These are phyloP conservation scores for Cercospora nicotianae DNA, from an alignment of 2,329 filamentous ascomycete genomes.

Conservation along the genomic window DNA sequence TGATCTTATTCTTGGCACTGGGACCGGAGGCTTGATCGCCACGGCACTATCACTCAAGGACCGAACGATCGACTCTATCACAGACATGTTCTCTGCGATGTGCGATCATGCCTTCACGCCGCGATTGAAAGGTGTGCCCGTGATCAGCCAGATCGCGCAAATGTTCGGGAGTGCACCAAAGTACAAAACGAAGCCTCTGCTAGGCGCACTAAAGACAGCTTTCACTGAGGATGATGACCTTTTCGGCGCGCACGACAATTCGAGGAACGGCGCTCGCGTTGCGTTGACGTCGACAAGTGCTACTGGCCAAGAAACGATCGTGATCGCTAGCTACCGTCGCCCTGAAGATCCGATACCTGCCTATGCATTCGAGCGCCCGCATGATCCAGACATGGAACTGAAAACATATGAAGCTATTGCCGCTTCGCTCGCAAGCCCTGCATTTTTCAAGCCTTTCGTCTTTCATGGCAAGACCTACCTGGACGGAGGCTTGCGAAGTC, in stretches of 20 bases:
- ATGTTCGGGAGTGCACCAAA: constrained; percentile 33
- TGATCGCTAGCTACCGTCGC: constrained; percentile 51
- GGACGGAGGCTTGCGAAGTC: constrained; percentile 52
- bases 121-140: constrained; percentile 40
- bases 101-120: constrained; percentile 47
- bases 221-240: constrained; percentile 41
- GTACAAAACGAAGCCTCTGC: constrained; percentile 40
- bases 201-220: constrained; percentile 41
- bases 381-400: constrained; percentile 43
- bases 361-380: constrained; percentile 46
- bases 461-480: constrained; percentile 51
- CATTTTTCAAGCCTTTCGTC: constrained; percentile 55
- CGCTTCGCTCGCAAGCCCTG: constrained; percentile 53
- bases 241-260: constrained; percentile 29
- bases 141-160: constrained; percentile 37
- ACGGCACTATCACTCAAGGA: constrained; percentile 44
- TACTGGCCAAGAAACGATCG: constrained; percentile 42
- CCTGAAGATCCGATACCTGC: constrained; percentile 31
- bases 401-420: constrained; percentile 55
- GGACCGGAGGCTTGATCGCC: constrained; percentile 49
- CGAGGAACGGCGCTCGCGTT: constrained; percentile 40
- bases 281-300: constrained; percentile 47
- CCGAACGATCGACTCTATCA: constrained; percentile 44
- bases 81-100: constrained; percentile 42
- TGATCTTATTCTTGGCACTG: constrained; percentile 52